Base-by-base conservation (phyloP, 2,329 filamentous ascomycete genomes). In the Macrophomina phaseolina region DNA sequence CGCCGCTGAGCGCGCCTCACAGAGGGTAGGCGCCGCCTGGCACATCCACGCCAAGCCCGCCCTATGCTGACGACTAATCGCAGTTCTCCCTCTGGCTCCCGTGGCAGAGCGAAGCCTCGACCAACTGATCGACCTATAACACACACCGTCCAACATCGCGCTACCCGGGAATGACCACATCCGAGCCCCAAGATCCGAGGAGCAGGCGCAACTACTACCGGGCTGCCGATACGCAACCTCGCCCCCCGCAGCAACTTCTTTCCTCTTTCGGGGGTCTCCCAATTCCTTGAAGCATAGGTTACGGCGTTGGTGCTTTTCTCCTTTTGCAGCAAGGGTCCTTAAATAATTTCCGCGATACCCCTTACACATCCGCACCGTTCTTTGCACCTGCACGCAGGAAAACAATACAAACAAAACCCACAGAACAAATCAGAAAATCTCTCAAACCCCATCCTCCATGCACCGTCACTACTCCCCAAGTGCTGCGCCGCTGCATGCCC, bases 311-410 rank as follows among this genome's bases (percentile, higher is more conserved):
- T 28, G 42, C 46, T 18, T 62, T 62, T 38, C 11, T 38, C 38
- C 48, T 51, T 51, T 58, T 38, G 58, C 58, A 62, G 58, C 58
- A 49, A 38, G 58, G 58, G 58, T 62, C 16, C 45, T 38, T n/a
- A 42, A 49, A 45, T 38, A 23, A 38, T 62, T 62, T 38, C 45
- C 58, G 48, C 58, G 58, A 62, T 62, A 62, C 58, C 58, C 58
- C 58, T 9, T 11, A 38, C 7, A 28, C 18, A 16, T 36, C 32
- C 42, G 38, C 40, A 45, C 56, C 18, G 23, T 23, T 23, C 46
- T 60, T 48, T 42, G 23, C n/a, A 11, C 38, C 55, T 55, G 9
- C 52, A 55, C 56, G 45, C 12, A 28, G 38, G 38, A 58, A 45
- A 18, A 61, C 40, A 49, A 61, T 30, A 23, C 48, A 9, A 16